phyloP scores from a whole-genome alignment of 78 protist species.

The Chrysochromulina tobinii region DNA sequence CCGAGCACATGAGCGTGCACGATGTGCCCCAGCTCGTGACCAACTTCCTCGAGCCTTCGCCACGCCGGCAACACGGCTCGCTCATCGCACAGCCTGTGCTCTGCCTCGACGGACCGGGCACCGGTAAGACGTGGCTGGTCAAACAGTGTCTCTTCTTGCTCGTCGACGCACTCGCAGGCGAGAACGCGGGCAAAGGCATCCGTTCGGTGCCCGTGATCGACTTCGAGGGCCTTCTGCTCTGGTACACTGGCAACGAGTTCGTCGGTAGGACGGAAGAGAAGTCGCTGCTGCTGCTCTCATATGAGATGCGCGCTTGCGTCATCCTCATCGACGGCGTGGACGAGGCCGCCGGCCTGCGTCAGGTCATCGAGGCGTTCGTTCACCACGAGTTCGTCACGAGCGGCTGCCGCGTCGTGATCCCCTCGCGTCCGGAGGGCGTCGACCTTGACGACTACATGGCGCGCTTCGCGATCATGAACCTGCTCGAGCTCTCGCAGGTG shows the following conservation, averaged over 20 bases:
- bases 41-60: neutral
- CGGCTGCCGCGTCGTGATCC: neutral
- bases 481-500: neutral
- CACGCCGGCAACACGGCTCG: neutral
- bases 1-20: neutral
- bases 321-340: neutral
- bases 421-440: neutral
- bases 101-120: neutral
- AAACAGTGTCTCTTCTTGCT: too few relatives aligned
- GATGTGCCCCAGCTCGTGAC: neutral
- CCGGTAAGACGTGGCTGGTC: neutral
- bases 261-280: neutral
- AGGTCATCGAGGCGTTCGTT: neutral
- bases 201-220: too few relatives aligned
- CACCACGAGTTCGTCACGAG: neutral
- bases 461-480: neutral
- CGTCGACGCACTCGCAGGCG: too few relatives aligned
- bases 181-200: too few relatives aligned
- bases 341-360: neutral
- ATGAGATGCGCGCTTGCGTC: neutral
- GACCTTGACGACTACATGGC: neutral
- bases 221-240: neutral
- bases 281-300: neutral
- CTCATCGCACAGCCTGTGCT: neutral
- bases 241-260: neutral